Conservation (phyloP, 345 rosid genomes). For the Populus simonii region DNA sequence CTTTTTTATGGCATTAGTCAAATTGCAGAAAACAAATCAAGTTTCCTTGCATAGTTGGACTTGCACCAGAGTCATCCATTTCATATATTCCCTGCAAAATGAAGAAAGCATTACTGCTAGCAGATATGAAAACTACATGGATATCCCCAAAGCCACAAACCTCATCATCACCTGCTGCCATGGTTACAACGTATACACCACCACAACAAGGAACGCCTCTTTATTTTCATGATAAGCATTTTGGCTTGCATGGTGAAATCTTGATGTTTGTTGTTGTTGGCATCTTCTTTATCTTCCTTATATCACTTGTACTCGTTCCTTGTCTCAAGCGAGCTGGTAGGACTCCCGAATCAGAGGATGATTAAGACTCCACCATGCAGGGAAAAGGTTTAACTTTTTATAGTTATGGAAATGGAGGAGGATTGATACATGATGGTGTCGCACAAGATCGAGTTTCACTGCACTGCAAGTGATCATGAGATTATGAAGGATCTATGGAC, state of each 20-base stretch:
- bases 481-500: background rate
- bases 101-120: slow-evolving; percentile 7
- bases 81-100: background rate
- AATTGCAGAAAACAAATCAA: background rate
- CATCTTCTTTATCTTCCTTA: slow-evolving; percentile 38
- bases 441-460: background rate
- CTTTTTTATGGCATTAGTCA: background rate
- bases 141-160: background rate
- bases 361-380: background rate
- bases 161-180: background rate
- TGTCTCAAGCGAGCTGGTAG: slow-evolving; percentile 25
- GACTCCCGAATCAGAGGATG: background rate
- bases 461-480: background rate
- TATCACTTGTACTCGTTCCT: slow-evolving; percentile 36
- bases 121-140: background rate
- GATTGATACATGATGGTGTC: background rate
- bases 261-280: slow-evolving; percentile 27
- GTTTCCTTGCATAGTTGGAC: background rate
- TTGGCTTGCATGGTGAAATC: slow-evolving; percentile 49
- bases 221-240: slow-evolving; percentile 35
- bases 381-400: background rate
- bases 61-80: background rate
- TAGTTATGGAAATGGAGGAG: background rate
- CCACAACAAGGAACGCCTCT: background rate
- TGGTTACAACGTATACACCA: background rate